These are phyloP conservation scores for Colletotrichum sp. DNA, from an alignment of 2,329 filamentous ascomycete genomes.

Conservation along the genomic window DNA sequence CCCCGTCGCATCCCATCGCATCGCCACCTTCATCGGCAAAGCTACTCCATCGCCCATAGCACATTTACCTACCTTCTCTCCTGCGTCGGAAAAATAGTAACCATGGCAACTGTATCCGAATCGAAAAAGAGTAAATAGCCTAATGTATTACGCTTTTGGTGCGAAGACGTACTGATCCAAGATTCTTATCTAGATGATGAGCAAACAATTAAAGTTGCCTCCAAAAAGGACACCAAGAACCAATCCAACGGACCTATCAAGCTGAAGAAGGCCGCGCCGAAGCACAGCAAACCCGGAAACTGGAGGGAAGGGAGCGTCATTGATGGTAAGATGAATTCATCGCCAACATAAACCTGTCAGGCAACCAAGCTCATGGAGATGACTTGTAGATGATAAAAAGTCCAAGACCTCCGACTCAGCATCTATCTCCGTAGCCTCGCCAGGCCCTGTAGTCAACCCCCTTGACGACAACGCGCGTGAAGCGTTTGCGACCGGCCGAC, in stretches of 20 bases:
- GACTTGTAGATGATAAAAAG: conserved; percentile 57
- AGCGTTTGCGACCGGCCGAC: conserved; percentile 81
- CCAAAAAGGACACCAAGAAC: conserved; percentile 55
- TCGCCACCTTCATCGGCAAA: background rate
- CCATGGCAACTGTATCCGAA: conserved; percentile 20
- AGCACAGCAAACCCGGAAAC: conserved; percentile 69
- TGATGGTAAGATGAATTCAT: conserved; percentile 51
- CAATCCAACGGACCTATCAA: conserved; percentile 57
- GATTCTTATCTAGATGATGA: conserved; percentile 49
- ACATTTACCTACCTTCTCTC: background rate
- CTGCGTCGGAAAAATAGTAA: background rate
- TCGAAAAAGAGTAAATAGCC: conserved; percentile 17
- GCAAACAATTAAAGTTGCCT: conserved; percentile 66
- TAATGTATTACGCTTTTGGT: background rate
- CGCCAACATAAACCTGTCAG: background rate
- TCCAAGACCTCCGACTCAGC: conserved; percentile 46
- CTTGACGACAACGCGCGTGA: conserved; percentile 79
- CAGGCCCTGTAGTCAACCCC: conserved; percentile 64
- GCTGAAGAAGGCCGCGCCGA: conserved; percentile 66
- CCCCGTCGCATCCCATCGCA: background rate
- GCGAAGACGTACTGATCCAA: background rate
- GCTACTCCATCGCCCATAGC: background rate
- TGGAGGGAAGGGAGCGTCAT: conserved; percentile 72
- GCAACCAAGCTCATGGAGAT: background rate
- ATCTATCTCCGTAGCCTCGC: conserved; percentile 44